Base-by-base conservation (phyloP, 176 grass and related monocot genomes). In the Pontederia crassipes region DNA sequence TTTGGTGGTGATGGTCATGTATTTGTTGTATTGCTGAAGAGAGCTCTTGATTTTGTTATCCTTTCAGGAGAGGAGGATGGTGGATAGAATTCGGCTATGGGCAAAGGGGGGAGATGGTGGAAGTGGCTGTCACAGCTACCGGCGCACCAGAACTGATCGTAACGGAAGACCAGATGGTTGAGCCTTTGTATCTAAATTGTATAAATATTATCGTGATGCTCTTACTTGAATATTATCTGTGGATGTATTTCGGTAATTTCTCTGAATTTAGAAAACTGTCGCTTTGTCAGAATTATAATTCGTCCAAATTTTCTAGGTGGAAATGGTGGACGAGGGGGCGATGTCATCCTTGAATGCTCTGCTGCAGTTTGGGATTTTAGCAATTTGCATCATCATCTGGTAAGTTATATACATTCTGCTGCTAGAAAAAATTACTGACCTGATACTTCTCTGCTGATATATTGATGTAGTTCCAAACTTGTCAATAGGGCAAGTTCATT, bases 341-440 rank as follows among this genome's bases (percentile, higher is more conserved):
- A 86, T 89, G 82, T 89, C 69, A 79, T 95, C 66, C 82, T 95
- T 55, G 90, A 95, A 68, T 89, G 90, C 72, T 89, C 82, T 45
- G 64, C 54, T 4, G 73, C 79, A 77, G 65, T 89, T 74, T 95
- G 82, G 82, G 90, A 89, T 81, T 95, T 86, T 52, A 86, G 83
- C 45, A 69, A 69, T 29, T 79, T 91, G 68, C 87, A 86, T 63
- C 83, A 91, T 57, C 87, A 91, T 51, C 72, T 80, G 82, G 87
- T 90, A 80, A 65, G 52, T 64, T 46, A 28, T 14, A 2, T 49
- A 45, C 71, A 13, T n/a, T 68, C 57, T 20, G 64, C 12, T 61
- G 12, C 18, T 49, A 32, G 45, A 59, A 68, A 46, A 24, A 11
- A 3, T 13, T 47, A 10, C 57, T 15, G 47, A 45, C 15, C 0